Percentiles rank a stretch among this genome's conserved stretches.
Conservation (phyloP, 495 filamentous ascomycete genomes). For the Venustampulla echinocandica region DNA sequence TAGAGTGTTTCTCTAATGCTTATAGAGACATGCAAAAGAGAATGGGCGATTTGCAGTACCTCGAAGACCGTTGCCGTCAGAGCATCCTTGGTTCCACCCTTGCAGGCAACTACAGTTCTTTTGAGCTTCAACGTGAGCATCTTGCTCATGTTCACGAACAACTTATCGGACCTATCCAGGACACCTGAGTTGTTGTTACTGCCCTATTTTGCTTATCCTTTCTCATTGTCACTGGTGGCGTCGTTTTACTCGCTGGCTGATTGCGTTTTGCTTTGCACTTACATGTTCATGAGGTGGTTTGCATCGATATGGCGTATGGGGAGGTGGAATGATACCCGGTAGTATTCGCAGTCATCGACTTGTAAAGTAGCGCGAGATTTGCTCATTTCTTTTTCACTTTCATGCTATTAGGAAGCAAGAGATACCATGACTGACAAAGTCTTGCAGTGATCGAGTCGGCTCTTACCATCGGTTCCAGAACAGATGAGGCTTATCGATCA, state of each 20-base stretch:
- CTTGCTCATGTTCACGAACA: conserved; percentile 20
- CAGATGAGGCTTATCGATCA: conserved; percentile 18
- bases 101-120: conserved; percentile 63
- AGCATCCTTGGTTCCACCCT: conserved; percentile 60
- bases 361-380: conserved; percentile 18
- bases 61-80: conserved; percentile 21
- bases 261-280: background rate
- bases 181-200: background rate
- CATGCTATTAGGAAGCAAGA: background rate
- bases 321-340: conserved; percentile 20
- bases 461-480: conserved; percentile 1
- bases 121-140: conserved; percentile 50
- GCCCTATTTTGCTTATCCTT: background rate
- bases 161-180: conserved; percentile 15
- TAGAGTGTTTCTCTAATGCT: conserved; percentile 55
- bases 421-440: conserved; percentile 18
- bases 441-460: conserved; percentile 20
- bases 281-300: background rate
- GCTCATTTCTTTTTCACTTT: conserved; percentile 3
- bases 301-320: conserved; percentile 15
- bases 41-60: conserved; percentile 39
- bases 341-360: conserved; percentile 7
- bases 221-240: background rate
- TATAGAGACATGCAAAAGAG: conserved; percentile 44
- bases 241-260: background rate